Base-by-base conservation (phyloP, 1,139 yeast genomes). In the Hanseniaspora sp. region DNA sequence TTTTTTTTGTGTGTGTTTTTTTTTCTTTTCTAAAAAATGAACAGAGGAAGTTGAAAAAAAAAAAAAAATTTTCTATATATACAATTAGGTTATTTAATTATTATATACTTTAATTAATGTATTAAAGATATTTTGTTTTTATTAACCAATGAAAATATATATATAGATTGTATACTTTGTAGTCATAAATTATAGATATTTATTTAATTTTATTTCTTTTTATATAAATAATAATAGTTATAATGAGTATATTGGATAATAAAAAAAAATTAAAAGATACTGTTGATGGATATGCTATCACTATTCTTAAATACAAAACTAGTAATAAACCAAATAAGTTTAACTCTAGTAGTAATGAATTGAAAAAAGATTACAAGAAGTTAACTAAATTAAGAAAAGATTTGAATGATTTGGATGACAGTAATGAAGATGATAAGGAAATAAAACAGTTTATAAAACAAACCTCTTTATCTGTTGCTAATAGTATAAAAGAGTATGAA, bases 361-460 rank as follows among this genome's bases (percentile, higher is more conserved):
- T 51, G 18, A 51, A 51, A 28, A 51, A 51, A 23, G 54, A 51
- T 15, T 51, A 51, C 40, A 51, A 51, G 23, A 51, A 51, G n/a
- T 35, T 51, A 9, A 51, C 54, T 7, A 51, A 51, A 18, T 28
- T 51, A n/a, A 51, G 54, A 46, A 51, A 51, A 12, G 54, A 51
- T 39, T 23, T 51, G n/a, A 45, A 51, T 33, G 54, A 51, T 44
- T n/a, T 51, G 7, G 42, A 37, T 15, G 54, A 44, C 2, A 13
- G 29, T 18, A 9, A 18, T 9, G 42, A 44, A 11, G 54, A 38
- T 30, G 37, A 23, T 11, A 29, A 43, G 15, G 46, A 43, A 17
- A 29, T 2, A 31, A 30, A 30, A 11, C 35, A 43, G 15, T 43
- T 43, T 31, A 17, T 43, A 12, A 43, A 43, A 31, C 35, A 31